A percentile compares a stretch with the other conserved stretches of the same genome.
Evolutionary conservation across 139 green algal species (phyloP).

Genomic region (Asterochloris erici): DNA sequence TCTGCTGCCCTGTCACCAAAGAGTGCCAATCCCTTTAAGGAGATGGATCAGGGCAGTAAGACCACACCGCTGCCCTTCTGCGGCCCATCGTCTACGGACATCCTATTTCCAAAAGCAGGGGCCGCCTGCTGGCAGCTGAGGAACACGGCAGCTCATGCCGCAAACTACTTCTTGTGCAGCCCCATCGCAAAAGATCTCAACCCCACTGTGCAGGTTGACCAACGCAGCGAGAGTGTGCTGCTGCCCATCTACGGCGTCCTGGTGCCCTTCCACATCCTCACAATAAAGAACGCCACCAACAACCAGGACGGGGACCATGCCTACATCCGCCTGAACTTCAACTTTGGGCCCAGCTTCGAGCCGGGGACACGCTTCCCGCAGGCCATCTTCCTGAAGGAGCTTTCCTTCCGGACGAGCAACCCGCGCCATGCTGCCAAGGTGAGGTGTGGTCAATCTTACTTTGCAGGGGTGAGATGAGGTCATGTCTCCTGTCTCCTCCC

Average conservation of each 20-base stretch:
- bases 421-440: slow-evolving; percentile 45
- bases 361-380: slow-evolving; percentile 63
- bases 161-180: too few species aligned
- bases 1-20: too few species aligned
- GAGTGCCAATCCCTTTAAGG: too few species aligned
- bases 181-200: too few species aligned
- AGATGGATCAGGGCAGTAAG: too few species aligned
- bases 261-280: slow-evolving; percentile 97
- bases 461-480: background rate
- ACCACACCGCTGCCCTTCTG: too few species aligned
- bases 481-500: too few species aligned
- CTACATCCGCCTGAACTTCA: slow-evolving; percentile 95
- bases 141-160: too few species aligned
- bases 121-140: too few species aligned
- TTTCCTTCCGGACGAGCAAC: slow-evolving; percentile 87
- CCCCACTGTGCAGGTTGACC: slow-evolving; percentile 53
- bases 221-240: slow-evolving; percentile 79
- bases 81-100: too few species aligned
- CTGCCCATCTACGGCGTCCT: slow-evolving; percentile 95
- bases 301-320: slow-evolving; percentile 72
- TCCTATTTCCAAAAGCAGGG: too few species aligned
- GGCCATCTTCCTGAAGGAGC: slow-evolving; percentile 87
- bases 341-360: slow-evolving; percentile 75
- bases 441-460: background rate
- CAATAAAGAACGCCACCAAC: slow-evolving; percentile 80